Evolutionary conservation across 371 early-diverging fungal genomes (phyloP).

Genomic region (Mortierella sp.): DNA sequence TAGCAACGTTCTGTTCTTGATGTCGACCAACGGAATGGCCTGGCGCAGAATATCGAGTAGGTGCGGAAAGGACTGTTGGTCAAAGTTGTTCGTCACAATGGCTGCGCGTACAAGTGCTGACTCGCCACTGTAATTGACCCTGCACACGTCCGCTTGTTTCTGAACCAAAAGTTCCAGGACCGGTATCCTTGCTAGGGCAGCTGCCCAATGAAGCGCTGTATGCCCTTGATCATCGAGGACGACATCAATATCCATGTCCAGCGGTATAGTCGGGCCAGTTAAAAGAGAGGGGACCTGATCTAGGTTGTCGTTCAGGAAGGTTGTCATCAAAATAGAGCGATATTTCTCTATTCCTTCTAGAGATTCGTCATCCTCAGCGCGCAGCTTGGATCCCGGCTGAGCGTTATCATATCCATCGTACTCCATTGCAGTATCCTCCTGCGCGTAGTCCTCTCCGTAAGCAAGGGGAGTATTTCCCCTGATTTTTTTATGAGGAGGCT

Average conservation of each 20-base stretch:
- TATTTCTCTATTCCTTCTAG: conserved; percentile 61
- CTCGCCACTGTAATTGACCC: conserved; percentile 80
- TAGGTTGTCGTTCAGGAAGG: conserved; percentile 76
- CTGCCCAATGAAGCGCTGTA: conserved; percentile 89
- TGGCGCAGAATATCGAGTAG: conserved; percentile 75
- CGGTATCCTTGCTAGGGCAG: conserved; percentile 78
- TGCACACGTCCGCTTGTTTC: conserved; percentile 73
- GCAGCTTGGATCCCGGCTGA: too few species aligned
- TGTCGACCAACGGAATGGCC: conserved; percentile 75
- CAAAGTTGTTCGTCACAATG: conserved; percentile 86
- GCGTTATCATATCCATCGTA: background rate
- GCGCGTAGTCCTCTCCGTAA: background rate
- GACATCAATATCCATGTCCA: conserved; percentile 74
- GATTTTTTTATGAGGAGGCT: conserved; percentile 27
- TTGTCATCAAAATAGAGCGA: conserved; percentile 74
- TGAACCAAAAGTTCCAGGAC: conserved; percentile 73
- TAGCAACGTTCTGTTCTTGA: conserved; percentile 79
- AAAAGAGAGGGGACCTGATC: conserved; percentile 67
- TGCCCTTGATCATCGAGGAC: conserved; percentile 86
- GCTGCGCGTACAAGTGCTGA: conserved; percentile 89
- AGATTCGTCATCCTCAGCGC: background rate
- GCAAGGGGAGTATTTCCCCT: background rate
- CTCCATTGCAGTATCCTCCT: conserved; percentile 10
- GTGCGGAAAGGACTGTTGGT: conserved; percentile 79
- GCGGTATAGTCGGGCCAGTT: conserved; percentile 51